Percentiles rank a stretch among this genome's conserved stretches.
Evolutionary conservation across 768 basidiomycete species (phyloP).

Genomic region (Agaricus subrufescens): DNA sequence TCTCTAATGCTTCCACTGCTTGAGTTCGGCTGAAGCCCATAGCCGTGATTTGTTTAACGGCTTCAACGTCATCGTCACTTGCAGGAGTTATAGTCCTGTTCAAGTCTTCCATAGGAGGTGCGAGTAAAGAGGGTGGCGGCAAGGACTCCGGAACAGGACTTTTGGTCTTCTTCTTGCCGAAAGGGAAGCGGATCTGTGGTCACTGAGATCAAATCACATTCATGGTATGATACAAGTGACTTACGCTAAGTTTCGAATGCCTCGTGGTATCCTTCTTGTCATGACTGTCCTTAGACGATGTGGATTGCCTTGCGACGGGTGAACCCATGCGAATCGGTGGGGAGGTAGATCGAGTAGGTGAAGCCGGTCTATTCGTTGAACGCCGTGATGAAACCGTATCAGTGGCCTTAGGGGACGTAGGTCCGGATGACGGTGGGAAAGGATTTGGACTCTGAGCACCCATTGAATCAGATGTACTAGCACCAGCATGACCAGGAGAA

Average conservation of each 20-base stretch:
- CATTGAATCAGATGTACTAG: constrained; percentile 7
- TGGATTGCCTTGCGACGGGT: constrained; percentile 56
- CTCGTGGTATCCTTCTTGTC: constrained; percentile 56
- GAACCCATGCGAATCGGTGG: constrained; percentile 51
- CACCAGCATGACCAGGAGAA: constrained; percentile 9
- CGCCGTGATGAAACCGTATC: constrained; percentile 32
- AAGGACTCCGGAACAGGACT: constrained; percentile 38
- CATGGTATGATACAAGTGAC: constrained; percentile 22
- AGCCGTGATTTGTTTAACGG: constrained; percentile 72
- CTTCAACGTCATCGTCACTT: constrained; percentile 66
- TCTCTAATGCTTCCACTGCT: constrained; percentile 82
- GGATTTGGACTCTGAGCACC: constrained; percentile 8
- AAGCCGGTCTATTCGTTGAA: constrained; percentile 25
- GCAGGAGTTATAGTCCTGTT: constrained; percentile 41
- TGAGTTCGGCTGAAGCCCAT: constrained; percentile 91
- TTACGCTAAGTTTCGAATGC: constrained; percentile 74
- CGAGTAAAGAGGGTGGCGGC: constrained; percentile 33
- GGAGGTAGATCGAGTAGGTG: constrained; percentile 40
- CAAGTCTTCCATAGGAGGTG: constrained; percentile 42
- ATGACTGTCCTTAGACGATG: constrained; percentile 52
- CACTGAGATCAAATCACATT: constrained; percentile 1
- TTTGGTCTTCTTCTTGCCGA: constrained; percentile 71
- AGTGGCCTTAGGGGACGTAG: constrained; percentile 25
- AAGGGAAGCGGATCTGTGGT: constrained; percentile 69
- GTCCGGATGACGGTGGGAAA: constrained; percentile 4